phyloP scores from a whole-genome alignment of 495 filamentous ascomycete genomes.

The Letharia columbiana region DNA sequence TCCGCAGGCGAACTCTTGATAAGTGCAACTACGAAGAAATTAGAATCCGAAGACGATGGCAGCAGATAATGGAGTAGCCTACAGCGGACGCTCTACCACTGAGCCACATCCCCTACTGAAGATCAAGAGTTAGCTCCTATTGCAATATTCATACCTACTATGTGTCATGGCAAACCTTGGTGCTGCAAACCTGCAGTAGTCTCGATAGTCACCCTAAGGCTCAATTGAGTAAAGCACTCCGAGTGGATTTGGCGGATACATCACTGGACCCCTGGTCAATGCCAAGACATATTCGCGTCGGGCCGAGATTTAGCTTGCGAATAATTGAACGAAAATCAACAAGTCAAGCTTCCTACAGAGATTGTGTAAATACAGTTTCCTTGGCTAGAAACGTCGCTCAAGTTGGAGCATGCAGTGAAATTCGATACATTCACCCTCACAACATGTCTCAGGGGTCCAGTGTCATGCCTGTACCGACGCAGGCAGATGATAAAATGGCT shows the following conservation, averaged over 20 bases:
- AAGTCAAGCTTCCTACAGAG: not conserved
- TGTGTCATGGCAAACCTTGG: not conserved
- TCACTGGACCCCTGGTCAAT: not conserved
- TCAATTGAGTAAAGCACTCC: no score
- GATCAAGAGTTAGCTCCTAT: not conserved
- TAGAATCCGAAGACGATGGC: not conserved
- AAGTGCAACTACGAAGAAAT: conserved; percentile 15
- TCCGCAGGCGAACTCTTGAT: conserved; percentile 5
- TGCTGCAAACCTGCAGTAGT: no score
- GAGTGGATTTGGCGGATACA: not conserved
- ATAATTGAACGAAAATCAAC: not conserved
- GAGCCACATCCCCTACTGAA: conserved; percentile 17
- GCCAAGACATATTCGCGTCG: not conserved
- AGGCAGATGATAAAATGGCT: conserved; percentile 38
- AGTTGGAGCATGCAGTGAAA: conserved; percentile 7
- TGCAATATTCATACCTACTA: not conserved
- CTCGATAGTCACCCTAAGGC: no score
- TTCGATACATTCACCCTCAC: not conserved
- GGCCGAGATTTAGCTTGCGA: not conserved
- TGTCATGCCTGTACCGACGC: not conserved
- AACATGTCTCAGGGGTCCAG: not conserved
- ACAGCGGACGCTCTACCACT: conserved; percentile 26
- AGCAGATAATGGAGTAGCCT: not conserved
- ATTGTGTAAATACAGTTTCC: not conserved
- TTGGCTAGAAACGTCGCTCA: not conserved